A percentile compares a stretch with the other conserved stretches of the same genome.
Evolutionary conservation across 2,329 filamentous ascomycete species (phyloP).

Genomic region (Fusarium humuli): DNA sequence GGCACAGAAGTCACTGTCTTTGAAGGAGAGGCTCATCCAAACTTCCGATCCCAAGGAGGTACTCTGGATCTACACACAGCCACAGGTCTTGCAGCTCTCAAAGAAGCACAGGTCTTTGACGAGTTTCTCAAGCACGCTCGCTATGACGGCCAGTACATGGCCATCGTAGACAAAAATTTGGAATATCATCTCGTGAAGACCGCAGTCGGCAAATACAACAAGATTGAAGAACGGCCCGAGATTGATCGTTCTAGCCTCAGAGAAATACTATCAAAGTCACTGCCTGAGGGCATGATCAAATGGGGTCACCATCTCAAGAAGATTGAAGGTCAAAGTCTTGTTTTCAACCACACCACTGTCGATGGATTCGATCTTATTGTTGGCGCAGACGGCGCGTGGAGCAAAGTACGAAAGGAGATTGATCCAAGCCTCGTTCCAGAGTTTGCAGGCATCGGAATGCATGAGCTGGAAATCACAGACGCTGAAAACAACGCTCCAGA

Average conservation of each 20-base stretch:
- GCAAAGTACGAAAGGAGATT: conserved; percentile 51
- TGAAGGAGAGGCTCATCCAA: conserved; percentile 59
- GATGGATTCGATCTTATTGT: conserved; percentile 55
- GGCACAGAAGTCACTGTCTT: conserved; percentile 62
- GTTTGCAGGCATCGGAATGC: conserved; percentile 59
- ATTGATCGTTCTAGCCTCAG: conserved; percentile 63
- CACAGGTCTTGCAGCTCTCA: conserved; percentile 63
- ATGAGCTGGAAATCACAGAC: conserved; percentile 57
- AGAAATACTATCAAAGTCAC: conserved; percentile 58
- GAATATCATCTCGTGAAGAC: conserved; percentile 49
- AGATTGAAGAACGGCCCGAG: conserved; percentile 58
- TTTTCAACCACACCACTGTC: conserved; percentile 53
- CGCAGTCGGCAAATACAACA: conserved; percentile 32
- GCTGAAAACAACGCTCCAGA: conserved; percentile 57
- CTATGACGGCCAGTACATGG: conserved; percentile 63
- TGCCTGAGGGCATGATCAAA: conserved; percentile 58
- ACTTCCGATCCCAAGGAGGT: conserved; percentile 63
- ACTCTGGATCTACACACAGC: conserved; percentile 65
- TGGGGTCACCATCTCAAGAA: conserved; percentile 60
- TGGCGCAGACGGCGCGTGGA: conserved; percentile 55
- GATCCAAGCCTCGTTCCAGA: conserved; percentile 54
- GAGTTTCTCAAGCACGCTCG: conserved; percentile 63
- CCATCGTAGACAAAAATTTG: conserved; percentile 58
- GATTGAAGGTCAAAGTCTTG: conserved; percentile 52
- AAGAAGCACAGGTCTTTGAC: conserved; percentile 61